Conservation (phyloP, 164 flowering plant genomes). For the Annona squamosa region DNA sequence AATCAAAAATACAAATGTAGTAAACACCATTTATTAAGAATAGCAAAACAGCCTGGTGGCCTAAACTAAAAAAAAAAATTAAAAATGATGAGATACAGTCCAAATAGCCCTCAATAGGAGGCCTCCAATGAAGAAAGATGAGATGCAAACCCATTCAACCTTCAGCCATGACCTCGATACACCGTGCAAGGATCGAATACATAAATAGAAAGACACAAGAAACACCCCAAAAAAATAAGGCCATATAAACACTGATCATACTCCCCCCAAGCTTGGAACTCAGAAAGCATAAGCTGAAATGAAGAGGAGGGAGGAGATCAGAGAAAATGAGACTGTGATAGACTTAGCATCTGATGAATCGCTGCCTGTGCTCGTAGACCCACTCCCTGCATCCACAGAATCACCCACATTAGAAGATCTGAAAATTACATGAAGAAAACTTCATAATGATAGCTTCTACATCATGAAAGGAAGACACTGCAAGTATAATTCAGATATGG, state of each 20-base stretch:
- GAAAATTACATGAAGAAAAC: not conserved
- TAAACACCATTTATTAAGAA: no score
- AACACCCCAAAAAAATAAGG: not conserved
- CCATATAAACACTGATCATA: no score
- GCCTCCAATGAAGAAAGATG: no score
- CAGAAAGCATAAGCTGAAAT: conserved; percentile 8
- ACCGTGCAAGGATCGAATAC: no score
- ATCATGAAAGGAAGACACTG: not conserved
- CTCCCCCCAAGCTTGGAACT: conserved; percentile 3
- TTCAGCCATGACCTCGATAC: no score
- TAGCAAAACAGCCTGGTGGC: no score
- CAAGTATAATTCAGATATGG: no score
- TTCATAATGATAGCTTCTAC: no score
- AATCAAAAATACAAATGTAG: no score
- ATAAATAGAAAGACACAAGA: no score
- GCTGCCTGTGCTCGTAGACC: conserved; percentile 3
- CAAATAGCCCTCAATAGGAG: not conserved
- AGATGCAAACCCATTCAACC: no score
- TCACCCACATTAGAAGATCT: conserved; percentile 1
- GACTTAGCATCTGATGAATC: conserved; percentile 7
- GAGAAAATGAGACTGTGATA: conserved; percentile 6
- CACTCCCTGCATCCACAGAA: conserved; percentile 9
- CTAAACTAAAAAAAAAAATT: no score
- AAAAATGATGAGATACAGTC: not conserved
- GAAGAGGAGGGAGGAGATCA: conserved; percentile 8